Evolutionary conservation across 176 grass and related monocot genomes (phyloP).

Genomic region (Ampelocalamus luodianensis): DNA sequence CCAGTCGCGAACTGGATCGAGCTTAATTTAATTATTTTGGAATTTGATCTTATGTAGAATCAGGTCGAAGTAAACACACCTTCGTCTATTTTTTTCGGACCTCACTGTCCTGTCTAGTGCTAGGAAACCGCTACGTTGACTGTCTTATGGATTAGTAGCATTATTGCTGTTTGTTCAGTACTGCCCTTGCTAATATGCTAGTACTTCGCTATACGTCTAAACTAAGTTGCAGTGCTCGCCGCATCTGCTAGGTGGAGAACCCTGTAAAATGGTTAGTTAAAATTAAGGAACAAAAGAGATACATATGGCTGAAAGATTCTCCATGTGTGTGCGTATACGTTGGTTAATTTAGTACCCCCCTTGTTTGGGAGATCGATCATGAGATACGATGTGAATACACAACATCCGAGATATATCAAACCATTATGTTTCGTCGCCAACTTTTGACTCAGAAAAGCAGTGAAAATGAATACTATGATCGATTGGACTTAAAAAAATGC

Average conservation of each 20-base stretch:
- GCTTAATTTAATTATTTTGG: constrained; percentile 2
- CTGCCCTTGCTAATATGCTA: neutral
- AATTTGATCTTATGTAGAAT: neutral
- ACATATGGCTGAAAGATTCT: neutral
- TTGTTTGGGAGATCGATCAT: neutral
- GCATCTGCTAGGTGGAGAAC: neutral
- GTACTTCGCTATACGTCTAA: neutral
- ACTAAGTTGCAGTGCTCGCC: neutral
- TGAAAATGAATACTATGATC: neutral
- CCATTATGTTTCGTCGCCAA: neutral
- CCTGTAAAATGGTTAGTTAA: neutral
- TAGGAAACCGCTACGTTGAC: neutral
- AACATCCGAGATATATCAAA: neutral
- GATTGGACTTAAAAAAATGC: too few relatives aligned
- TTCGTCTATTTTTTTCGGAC: neutral
- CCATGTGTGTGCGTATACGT: neutral
- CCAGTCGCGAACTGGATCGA: neutral
- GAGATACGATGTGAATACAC: neutral
- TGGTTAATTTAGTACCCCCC: neutral
- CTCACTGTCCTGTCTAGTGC: neutral
- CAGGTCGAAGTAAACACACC: constrained; percentile 6
- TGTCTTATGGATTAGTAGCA: neutral
- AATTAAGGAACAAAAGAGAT: neutral
- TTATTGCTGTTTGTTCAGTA: neutral
- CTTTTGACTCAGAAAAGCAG: neutral